Evolutionary conservation across 2,329 filamentous ascomycete genomes (phyloP).

Genomic region (Alternaria hordeiaustralica): DNA sequence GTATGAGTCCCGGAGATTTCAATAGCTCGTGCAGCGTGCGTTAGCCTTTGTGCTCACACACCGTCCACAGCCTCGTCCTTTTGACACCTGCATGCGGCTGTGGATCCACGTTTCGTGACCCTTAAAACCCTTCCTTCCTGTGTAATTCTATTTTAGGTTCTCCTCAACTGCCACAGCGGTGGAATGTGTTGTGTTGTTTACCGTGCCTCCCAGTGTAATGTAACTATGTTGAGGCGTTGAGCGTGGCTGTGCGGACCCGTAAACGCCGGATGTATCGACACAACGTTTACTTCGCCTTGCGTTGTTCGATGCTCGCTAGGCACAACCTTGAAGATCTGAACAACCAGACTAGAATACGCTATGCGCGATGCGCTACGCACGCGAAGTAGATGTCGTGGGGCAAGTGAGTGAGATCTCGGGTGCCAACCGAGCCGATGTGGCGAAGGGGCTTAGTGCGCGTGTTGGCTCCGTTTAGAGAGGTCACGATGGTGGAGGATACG

Average conservation of each 20-base stretch:
- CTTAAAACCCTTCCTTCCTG: not conserved
- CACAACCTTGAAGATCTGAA: not conserved
- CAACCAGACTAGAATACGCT: not conserved
- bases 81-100: not conserved
- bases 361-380: not conserved
- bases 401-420: not conserved
- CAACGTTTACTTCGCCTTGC: not conserved
- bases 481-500: not conserved
- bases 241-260: not conserved
- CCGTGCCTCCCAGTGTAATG: not conserved
- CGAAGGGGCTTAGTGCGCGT: not conserved
- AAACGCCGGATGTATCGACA: not conserved
- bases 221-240: not conserved
- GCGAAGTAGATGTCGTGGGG: not conserved
- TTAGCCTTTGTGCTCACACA: not conserved
- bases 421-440: conserved; percentile 2
- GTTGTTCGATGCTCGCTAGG: not conserved
- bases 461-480: not conserved
- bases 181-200: not conserved
- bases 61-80: not conserved
- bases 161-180: not conserved
- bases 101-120: conserved; percentile 8
- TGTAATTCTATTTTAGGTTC: conserved; percentile 1
- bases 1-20: conserved; percentile 16
- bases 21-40: conserved; percentile 21